Conservation (phyloP, 2,329 filamentous ascomycete species). For the Lachnellula arida region DNA sequence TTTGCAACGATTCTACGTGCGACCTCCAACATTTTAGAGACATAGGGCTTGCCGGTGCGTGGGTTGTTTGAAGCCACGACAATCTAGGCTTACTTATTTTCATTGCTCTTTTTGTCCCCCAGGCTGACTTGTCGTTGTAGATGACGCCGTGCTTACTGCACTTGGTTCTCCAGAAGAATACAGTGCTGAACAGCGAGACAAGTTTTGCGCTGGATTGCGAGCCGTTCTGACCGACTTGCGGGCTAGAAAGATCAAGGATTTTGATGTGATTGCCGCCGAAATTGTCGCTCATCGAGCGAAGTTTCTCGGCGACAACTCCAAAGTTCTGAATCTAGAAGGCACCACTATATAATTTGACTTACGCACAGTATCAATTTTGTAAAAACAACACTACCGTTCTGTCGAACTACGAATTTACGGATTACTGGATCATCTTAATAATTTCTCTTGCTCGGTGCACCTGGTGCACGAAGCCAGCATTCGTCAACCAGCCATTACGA, state of each 20-base stretch:
- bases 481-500: neutral
- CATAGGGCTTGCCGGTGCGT: conserved; percentile 73
- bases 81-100: conserved; percentile 17
- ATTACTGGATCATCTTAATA: neutral
- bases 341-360: conserved; percentile 18
- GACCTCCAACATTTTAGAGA: conserved; percentile 74
- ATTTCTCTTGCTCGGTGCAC: neutral
- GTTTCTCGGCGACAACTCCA: conserved; percentile 60
- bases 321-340: conserved; percentile 53
- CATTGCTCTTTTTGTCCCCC: conserved; percentile 30
- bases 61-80: conserved; percentile 24
- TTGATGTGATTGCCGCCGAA: conserved; percentile 59
- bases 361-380: conserved; percentile 19
- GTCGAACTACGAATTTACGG: neutral
- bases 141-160: conserved; percentile 68
- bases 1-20: conserved; percentile 71
- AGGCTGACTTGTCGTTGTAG: conserved; percentile 44
- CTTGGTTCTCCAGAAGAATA: conserved; percentile 64
- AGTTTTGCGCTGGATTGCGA: conserved; percentile 58
- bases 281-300: conserved; percentile 63
- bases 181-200: conserved; percentile 53
- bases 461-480: neutral
- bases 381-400: conserved; percentile 18
- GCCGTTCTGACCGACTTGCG: conserved; percentile 57
- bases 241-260: conserved; percentile 57